Evolutionary conservation across 768 basidiomycete genomes (phyloP), one percentile per base, ranked within the genome.

Genomic region (Lyophyllum decastes): DNA sequence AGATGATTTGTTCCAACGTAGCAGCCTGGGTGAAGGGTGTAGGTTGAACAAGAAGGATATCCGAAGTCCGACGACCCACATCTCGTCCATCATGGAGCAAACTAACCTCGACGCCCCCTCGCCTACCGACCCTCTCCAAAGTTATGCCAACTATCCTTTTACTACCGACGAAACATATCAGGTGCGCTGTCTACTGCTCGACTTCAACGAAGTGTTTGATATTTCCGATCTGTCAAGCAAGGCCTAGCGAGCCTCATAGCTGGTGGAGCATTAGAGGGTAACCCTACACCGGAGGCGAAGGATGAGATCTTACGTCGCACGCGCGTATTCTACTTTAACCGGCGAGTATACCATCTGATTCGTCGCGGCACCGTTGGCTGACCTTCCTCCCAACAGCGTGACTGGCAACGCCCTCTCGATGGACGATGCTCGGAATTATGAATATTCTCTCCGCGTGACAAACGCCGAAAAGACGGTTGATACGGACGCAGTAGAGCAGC

Each of bases 261-360:
- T 5, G 78, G 75, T 14, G 75, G 75, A 12, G 68, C 77, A 2
- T 59, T 79, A 33, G 66, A 73, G 9, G 62, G 65, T n/a, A 65
- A 65, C 59, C 65, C 67, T 27, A 56, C 78, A 0, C 68, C 74
- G 8, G 76, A 75, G 19, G 74, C 80, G 33, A 71, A 64, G 54
- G 78, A 81, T 14, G 80, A 84, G 24, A 71, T 83, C 27, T 57
- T 86, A 33, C 77, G 82, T 10, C 78, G 78, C 38, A 82, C 83
- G 1, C 77, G 82, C 17, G 77, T 90, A 0, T 92, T 88, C 67
- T 92, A 89, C 72, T 92, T 90, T 70, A 91, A 89, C 71, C 74
- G 74, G 85, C 83, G 60, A 41, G 62, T 55, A 27, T 17, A 45
- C 44, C 14, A 11, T 3, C 10, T 1, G 4, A 24, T 6, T 7